Evolutionary conservation across 1,284 basidiomycete species (phyloP).

Genomic region (Trichosporon sp.): DNA sequence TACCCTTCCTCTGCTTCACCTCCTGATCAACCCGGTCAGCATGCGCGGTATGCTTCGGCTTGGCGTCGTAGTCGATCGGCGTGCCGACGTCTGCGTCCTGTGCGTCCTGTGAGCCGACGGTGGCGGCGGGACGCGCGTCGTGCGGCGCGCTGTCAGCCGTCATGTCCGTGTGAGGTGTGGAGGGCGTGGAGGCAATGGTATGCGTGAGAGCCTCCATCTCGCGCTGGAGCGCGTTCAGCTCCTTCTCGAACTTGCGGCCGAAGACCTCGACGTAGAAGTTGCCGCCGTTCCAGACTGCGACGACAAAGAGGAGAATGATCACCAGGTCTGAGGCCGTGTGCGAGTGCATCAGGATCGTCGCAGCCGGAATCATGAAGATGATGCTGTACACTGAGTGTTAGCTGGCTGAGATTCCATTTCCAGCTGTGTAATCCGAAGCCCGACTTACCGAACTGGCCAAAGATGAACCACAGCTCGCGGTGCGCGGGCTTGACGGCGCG

Average conservation of each 20-base stretch:
- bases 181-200: slow-evolving; percentile 33
- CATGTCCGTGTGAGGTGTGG: slow-evolving; percentile 25
- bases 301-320: slow-evolving; percentile 74
- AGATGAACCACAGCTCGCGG: slow-evolving; percentile 76
- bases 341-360: slow-evolving; percentile 75
- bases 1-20: slow-evolving; percentile 17
- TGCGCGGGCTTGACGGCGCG: slow-evolving; percentile 65
- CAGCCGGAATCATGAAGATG: slow-evolving; percentile 76
- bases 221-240: slow-evolving; percentile 81
- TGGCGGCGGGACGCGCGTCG: neutral
- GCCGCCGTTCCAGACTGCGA: slow-evolving; percentile 66
- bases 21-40: neutral
- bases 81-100: neutral
- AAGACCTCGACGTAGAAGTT: slow-evolving; percentile 86
- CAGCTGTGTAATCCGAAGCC: neutral
- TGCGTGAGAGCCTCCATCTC: slow-evolving; percentile 60
- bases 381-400: slow-evolving; percentile 71
- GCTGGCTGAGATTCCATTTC: neutral
- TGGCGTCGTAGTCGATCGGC: neutral
- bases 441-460: slow-evolving; percentile 73
- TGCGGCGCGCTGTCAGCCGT: slow-evolving; percentile 9
- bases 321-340: slow-evolving; percentile 73
- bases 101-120: neutral
- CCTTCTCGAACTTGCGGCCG: slow-evolving; percentile 91
- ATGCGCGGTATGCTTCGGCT: neutral